phyloP scores from a whole-genome alignment of 257 asterid genomes.

The Forsythia viridissima region DNA sequence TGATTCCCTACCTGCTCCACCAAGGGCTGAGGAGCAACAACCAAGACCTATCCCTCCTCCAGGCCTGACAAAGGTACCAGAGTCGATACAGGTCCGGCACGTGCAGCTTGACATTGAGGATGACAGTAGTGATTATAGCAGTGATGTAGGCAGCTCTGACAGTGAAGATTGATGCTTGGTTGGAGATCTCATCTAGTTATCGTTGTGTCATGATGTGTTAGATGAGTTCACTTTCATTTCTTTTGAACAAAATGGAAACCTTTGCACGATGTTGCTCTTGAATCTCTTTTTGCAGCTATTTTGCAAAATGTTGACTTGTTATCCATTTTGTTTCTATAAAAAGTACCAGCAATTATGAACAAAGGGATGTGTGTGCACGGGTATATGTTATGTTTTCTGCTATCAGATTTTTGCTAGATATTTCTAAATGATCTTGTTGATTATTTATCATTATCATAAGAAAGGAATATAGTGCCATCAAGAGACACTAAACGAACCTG shows the following conservation, averaged over 20 bases:
- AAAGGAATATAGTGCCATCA: background rate
- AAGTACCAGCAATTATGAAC: background rate
- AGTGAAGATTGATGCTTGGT: constrained; percentile 63
- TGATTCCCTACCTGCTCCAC: constrained; percentile 59
- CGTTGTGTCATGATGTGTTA: background rate
- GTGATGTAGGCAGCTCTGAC: constrained; percentile 69
- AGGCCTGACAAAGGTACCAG: constrained; percentile 51
- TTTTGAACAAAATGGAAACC: background rate
- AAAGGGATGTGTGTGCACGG: no score
- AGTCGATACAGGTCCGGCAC: constrained; percentile 83
- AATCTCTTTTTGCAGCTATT: background rate
- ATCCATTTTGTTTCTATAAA: background rate
- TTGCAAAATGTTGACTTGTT: background rate
- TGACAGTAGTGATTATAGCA: constrained; percentile 72
- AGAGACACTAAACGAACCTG: background rate
- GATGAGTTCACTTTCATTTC: background rate
- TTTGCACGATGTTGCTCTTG: background rate
- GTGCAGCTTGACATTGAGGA: constrained; percentile 93
- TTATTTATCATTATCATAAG: background rate
- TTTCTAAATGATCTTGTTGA: background rate
- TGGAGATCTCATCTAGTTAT: background rate
- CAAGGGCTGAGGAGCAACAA: constrained; percentile 62
- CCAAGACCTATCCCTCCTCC: constrained; percentile 50
- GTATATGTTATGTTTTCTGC: background rate
- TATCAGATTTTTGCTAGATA: background rate